phyloP scores from a whole-genome alignment of 371 early-diverging fungal species.

The Circinella umbellata region DNA sequence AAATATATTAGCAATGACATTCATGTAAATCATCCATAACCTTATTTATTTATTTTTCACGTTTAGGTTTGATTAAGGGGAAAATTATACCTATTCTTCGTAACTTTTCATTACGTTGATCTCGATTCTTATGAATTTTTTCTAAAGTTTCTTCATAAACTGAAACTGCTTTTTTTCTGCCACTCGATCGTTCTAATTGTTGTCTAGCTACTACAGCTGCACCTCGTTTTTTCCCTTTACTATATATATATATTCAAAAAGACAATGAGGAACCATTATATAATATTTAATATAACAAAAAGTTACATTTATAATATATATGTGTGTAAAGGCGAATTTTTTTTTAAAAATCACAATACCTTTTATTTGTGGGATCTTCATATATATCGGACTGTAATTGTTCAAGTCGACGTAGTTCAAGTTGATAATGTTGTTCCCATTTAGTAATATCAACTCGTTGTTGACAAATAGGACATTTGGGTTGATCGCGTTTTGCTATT shows the following conservation, averaged over 20 bases:
- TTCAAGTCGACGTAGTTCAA: conserved; percentile 54
- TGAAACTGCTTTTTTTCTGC: conserved; percentile 40
- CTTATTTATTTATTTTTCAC: conserved; percentile 11
- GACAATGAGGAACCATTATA: not conserved
- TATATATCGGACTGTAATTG: conserved; percentile 43
- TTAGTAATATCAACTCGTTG: conserved; percentile 53
- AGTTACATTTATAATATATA: too few relatives aligned
- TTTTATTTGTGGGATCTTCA: conserved; percentile 29
- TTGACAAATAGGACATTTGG: conserved; percentile 65
- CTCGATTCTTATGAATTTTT: conserved; percentile 43
- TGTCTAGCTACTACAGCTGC: conserved; percentile 61
- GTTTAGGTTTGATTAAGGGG: too few relatives aligned
- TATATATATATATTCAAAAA: conserved; percentile 5
- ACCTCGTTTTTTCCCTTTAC: conserved; percentile 57
- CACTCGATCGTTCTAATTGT: conserved; percentile 44
- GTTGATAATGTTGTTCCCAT: conserved; percentile 57
- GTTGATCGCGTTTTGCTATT: conserved; percentile 42
- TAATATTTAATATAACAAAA: not conserved
- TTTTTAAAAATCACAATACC: conserved; percentile 17
- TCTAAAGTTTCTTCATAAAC: conserved; percentile 50
- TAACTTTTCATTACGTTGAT: conserved; percentile 26
- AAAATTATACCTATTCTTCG: conserved; percentile 17
- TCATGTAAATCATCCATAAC: too few relatives aligned
- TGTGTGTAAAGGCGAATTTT: too few relatives aligned
- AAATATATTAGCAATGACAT: not conserved